Conservation (phyloP, 1,284 basidiomycete genomes). For the Microbotryum scabiosae region DNA sequence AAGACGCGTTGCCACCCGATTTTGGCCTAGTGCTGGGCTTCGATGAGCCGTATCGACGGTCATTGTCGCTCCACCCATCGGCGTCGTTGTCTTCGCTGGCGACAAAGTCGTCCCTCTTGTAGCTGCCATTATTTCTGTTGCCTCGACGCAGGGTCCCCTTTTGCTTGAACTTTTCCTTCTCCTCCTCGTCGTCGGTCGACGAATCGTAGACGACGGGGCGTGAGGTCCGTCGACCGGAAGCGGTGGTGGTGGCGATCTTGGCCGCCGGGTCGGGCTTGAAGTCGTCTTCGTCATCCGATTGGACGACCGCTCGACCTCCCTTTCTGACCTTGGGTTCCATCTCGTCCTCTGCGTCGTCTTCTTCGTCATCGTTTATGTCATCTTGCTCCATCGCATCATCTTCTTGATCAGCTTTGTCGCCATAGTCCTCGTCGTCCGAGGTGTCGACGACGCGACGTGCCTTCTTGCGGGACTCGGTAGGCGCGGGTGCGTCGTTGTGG, state of each 20-base stretch:
- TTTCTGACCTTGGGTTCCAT: not conserved
- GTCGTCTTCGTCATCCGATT: conserved; percentile 45
- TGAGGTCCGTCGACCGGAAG: conserved; percentile 9
- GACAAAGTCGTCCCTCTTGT: conserved; percentile 2
- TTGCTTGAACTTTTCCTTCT: conserved; percentile 33
- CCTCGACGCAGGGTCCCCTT: not conserved
- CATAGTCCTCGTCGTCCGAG: not conserved
- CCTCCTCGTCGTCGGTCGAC: conserved; percentile 9
- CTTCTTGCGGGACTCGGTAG: not conserved
- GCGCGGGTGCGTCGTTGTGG: not conserved
- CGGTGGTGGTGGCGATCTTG: conserved; percentile 11
- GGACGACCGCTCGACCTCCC: too few relatives aligned
- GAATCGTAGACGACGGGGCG: conserved; percentile 15
- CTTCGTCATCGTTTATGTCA: not conserved
- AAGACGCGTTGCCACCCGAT: not conserved
- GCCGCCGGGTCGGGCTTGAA: conserved; percentile 53
- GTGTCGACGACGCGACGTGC: not conserved
- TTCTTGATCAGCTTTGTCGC: not conserved
- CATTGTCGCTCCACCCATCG: conserved; percentile 16
- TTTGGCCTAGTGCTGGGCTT: not conserved
- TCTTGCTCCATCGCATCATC: conserved; percentile 1
- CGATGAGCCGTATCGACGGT: not conserved
- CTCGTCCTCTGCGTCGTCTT: not conserved
- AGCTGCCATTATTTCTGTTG: not conserved
- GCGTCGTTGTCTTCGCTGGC: conserved; percentile 26